Conservation (phyloP, 345 rosid genomes). For the Atalantia buxifolia region DNA sequence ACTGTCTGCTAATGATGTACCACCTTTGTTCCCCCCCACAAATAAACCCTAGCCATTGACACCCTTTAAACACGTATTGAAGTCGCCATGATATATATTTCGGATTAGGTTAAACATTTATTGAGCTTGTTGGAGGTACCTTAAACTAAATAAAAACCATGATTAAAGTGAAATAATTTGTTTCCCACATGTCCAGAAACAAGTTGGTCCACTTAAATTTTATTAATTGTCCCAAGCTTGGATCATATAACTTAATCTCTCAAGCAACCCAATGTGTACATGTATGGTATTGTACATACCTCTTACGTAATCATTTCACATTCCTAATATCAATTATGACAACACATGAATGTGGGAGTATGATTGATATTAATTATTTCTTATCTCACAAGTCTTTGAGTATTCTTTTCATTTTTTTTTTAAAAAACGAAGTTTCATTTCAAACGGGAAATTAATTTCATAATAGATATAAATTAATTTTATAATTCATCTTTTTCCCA, state of each 20-base stretch:
- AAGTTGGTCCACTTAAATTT: background rate
- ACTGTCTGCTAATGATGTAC: conserved; percentile 18
- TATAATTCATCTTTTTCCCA: background rate
- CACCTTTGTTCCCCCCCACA: background rate
- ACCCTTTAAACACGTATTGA: background rate
- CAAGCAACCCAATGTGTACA: background rate
- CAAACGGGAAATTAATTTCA: background rate
- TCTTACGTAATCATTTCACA: background rate
- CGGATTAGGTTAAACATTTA: background rate
- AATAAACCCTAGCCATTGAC: background rate
- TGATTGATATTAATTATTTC: conserved; percentile 3
- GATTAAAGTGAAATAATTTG: conserved; percentile 5
- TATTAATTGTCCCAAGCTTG: background rate
- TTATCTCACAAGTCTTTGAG: background rate
- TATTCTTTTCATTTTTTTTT: background rate
- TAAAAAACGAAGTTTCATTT: background rate
- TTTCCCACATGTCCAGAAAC: background rate
- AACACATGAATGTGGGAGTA: background rate
- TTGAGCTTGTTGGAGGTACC: background rate
- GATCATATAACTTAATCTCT: background rate
- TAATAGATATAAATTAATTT: too few species aligned
- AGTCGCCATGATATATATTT: background rate
- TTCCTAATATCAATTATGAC: background rate
- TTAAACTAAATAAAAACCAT: background rate
- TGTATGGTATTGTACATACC: background rate